Evolutionary conservation across 805 yeast species (phyloP).

Genomic region (Blastobotrys americana): DNA sequence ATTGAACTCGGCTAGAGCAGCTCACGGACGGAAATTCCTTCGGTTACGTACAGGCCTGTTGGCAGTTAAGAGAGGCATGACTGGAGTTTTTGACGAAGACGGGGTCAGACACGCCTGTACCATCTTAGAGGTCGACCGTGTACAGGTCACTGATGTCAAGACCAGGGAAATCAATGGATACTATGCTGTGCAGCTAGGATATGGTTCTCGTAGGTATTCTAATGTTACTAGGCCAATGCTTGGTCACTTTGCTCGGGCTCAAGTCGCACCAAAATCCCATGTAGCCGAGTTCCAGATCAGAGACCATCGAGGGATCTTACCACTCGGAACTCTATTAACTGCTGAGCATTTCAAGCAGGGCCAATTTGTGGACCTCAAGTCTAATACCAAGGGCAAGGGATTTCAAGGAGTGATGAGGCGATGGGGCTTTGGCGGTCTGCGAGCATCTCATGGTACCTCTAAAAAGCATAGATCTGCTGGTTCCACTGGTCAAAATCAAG

Average conservation of each 20-base stretch:
- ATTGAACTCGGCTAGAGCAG: constrained; percentile 60
- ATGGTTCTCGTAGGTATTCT: constrained; percentile 56
- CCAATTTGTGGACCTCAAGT: constrained; percentile 73
- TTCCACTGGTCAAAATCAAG: constrained; percentile 91
- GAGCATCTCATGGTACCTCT: constrained; percentile 94
- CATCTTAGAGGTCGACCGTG: constrained; percentile 76
- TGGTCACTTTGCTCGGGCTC: constrained; percentile 71
- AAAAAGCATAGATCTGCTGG: constrained; percentile 92
- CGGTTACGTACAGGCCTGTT: constrained; percentile 76
- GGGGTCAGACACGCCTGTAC: constrained; percentile 80
- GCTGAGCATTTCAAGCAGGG: constrained; percentile 84
- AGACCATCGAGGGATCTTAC: constrained; percentile 55
- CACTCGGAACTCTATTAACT: constrained; percentile 66
- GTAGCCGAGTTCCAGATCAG: constrained; percentile 76
- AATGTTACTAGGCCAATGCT: constrained; percentile 59
- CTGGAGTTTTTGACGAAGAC: constrained; percentile 63
- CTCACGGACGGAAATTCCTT: constrained; percentile 64
- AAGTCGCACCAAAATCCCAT: constrained; percentile 74
- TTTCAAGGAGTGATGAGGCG: constrained; percentile 98
- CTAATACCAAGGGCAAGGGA: constrained; percentile 87
- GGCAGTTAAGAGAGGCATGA: constrained; percentile 85
- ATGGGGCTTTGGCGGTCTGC: constrained; percentile 80
- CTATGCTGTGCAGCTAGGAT: constrained; percentile 81
- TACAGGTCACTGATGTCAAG: constrained; percentile 74
- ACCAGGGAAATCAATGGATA: constrained; percentile 71